Conservation (phyloP, 495 filamentous ascomycete genomes). For the Xylaria palmicola region DNA sequence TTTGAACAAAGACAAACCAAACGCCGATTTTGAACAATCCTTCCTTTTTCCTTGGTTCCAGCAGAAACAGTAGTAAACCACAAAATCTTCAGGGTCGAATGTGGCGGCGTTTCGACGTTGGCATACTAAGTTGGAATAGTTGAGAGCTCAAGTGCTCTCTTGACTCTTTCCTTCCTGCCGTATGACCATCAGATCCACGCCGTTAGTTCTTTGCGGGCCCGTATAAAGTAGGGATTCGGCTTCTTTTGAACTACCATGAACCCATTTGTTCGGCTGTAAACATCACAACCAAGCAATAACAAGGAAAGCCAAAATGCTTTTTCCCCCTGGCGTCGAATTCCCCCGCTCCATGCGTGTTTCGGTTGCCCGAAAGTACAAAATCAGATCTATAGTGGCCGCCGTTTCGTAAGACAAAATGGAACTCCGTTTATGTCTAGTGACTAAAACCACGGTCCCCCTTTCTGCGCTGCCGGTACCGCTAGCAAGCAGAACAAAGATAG, state of each 20-base stretch:
- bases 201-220: background rate
- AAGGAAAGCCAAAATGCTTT: slow-evolving; percentile 9
- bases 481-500: background rate
- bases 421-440: slow-evolving; percentile 8
- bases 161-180: background rate
- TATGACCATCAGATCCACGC: background rate
- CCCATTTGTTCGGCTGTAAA: background rate
- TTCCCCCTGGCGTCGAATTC: slow-evolving; percentile 8
- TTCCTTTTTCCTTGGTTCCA: background rate
- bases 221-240: background rate
- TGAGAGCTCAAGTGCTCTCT: background rate
- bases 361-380: slow-evolving; percentile 11
- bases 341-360: slow-evolving; percentile 9
- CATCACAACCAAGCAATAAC: background rate
- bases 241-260: background rate
- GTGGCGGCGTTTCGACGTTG: background rate
- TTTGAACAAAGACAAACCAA: slow-evolving; percentile 4
- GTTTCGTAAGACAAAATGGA: slow-evolving; percentile 4
- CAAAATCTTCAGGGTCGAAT: background rate
- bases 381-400: slow-evolving; percentile 13
- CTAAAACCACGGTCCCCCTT: background rate
- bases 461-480: background rate
- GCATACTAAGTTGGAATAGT: background rate
- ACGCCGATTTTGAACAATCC: slow-evolving; percentile 2
- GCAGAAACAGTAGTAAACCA: background rate